phyloP scores from a whole-genome alignment of 1,284 basidiomycete genomes.

The Cryptococcus sp. region DNA sequence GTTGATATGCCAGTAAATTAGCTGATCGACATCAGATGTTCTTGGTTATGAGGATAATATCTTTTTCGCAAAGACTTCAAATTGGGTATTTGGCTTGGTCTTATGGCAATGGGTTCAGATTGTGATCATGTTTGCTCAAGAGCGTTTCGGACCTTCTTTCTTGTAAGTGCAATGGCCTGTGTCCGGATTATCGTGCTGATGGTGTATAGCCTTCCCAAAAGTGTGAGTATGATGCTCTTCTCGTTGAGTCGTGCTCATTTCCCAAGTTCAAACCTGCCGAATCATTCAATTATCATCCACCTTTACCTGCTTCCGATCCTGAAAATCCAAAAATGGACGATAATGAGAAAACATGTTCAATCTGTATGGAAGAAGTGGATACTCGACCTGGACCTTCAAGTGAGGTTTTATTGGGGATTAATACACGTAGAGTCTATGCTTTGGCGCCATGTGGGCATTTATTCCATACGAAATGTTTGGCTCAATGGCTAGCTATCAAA shows the following conservation, averaged over 20 bases:
- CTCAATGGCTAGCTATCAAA: constrained; percentile 82
- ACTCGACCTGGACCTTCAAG: constrained; percentile 49
- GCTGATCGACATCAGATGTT: constrained; percentile 58
- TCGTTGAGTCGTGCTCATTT: background rate
- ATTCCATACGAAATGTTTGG: constrained; percentile 81
- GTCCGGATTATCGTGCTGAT: too few species aligned
- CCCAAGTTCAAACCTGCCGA: constrained; percentile 59
- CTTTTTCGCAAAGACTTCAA: constrained; percentile 63
- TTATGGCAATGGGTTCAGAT: constrained; percentile 64
- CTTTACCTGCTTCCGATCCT: constrained; percentile 62
- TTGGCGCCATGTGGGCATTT: constrained; percentile 83
- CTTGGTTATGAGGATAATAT: constrained; percentile 78
- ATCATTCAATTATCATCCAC: constrained; percentile 77
- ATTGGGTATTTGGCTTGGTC: constrained; percentile 64
- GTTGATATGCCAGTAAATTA: background rate
- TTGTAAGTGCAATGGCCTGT: constrained; percentile 51
- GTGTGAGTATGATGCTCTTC: constrained; percentile 13
- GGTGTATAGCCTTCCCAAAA: constrained; percentile 24
- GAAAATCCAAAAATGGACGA: constrained; percentile 59
- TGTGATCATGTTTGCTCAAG: constrained; percentile 64
- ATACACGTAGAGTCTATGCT: constrained; percentile 65
- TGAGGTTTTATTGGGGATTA: constrained; percentile 36
- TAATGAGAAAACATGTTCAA: constrained; percentile 75
- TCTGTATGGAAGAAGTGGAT: constrained; percentile 82
- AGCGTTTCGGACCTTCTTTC: constrained; percentile 71